Base-by-base conservation (phyloP, 2,329 filamentous ascomycete species). In the Cytospora piceicola region DNA sequence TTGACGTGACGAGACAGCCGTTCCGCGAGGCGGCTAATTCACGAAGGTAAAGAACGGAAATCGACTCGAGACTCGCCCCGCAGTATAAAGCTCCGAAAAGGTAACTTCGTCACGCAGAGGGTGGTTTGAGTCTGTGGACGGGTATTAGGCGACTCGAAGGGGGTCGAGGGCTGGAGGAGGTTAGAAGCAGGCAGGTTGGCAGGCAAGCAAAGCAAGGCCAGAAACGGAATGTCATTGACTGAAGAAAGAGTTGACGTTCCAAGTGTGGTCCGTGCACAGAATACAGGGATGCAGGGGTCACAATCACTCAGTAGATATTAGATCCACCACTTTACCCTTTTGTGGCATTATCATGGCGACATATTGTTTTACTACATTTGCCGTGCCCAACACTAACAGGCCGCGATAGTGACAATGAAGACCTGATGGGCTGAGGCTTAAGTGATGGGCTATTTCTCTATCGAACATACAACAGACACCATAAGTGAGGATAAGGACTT, bases 171-270 rank as follows among this genome's bases (percentile, higher is more conserved):
- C 27, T 34, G 9, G 22, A n/a, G 29, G 30, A 20, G 36, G 22
- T n/a, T 36, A 12, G 29, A 61, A 30, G n/a, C 29, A 49, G 46
- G 20, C 14, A n/a, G 15, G 20, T 22, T 17, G 6, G 29, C 20
- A 20, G 34, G 14, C 54, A 61, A 58, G 55, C 30, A 42, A 54
- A 54, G 14, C 36, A 70, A 69, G 64, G 68, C 67, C 66, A 59
- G 64, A 61, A 60, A n/a, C 39, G 39, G 39, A 60, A 63, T 61
- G 34, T 63, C 65, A 64, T 60, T 66, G 52, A 66, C 42, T 27
- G 29, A 60, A 51, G 54, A 59, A 59, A 64, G 62, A 52, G 30
- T 61, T 57, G 61, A 63, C 54, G 61, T 63, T 63, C 20, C 61
- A 57, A 39, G n/a, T 27, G 61, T 46, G 11, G 61, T 39, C 53